Evolutionary conservation across 768 basidiomycete species (phyloP).

Genomic region (Psilocybe cyanescens): DNA sequence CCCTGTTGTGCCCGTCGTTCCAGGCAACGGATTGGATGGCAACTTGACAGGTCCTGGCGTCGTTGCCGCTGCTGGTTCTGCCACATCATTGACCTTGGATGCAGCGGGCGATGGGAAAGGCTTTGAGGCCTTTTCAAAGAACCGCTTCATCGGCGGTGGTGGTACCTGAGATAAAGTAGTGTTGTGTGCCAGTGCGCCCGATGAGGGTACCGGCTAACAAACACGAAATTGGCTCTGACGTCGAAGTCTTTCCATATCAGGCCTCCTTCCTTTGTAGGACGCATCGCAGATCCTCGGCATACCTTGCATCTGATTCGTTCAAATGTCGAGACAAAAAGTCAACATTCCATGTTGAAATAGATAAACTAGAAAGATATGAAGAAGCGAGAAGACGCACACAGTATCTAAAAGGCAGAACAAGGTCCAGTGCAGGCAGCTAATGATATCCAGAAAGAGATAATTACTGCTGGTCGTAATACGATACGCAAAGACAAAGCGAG

Average conservation of each 20-base stretch:
- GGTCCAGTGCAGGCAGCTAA: background rate
- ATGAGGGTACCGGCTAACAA: background rate
- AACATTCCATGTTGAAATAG: slow-evolving; percentile 7
- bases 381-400: background rate
- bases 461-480: background rate
- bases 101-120: slow-evolving; percentile 31
- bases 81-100: slow-evolving; percentile 10
- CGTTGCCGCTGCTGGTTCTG: background rate
- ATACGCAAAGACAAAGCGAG: background rate
- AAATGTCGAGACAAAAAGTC: background rate
- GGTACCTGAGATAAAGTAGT: slow-evolving; percentile 4
- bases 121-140: slow-evolving; percentile 43
- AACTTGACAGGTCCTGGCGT: background rate
- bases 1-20: slow-evolving; percentile 23
- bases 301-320: background rate
- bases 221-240: slow-evolving; percentile 15
- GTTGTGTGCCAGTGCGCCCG: background rate
- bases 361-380: slow-evolving; percentile 9
- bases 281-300: background rate
- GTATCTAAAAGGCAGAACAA: background rate
- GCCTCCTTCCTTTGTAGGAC: background rate
- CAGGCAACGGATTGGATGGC: slow-evolving; percentile 10
- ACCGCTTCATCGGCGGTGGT: slow-evolving; percentile 40
- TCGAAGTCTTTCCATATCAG: slow-evolving; percentile 3
- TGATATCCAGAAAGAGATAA: background rate